Evolutionary conservation across 73 alveolate species (phyloP).

Genomic region (Paraurostyla sp.): DNA sequence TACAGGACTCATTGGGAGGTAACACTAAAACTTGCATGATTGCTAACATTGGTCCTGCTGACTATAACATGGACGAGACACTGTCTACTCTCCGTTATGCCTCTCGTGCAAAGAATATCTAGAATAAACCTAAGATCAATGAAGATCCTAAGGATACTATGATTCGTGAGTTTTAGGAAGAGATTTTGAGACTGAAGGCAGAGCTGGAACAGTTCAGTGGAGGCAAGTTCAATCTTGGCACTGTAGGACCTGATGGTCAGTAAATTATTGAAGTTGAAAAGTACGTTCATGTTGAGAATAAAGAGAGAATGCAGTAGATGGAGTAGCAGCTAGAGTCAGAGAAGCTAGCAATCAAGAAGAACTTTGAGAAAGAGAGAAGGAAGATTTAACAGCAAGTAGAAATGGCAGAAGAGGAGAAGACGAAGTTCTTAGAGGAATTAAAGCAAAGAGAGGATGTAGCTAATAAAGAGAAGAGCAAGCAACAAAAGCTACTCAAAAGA

Average conservation of each 20-base stretch:
- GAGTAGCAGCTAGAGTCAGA: conserved; percentile 88
- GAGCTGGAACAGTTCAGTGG: conserved; percentile 78
- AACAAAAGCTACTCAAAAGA: conserved; percentile 80
- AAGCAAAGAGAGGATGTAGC: conserved; percentile 83
- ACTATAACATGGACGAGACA: conserved; percentile 97
- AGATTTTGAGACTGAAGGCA: conserved; percentile 84
- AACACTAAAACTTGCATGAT: conserved; percentile 99
- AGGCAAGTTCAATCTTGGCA: conserved; percentile 35
- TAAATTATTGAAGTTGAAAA: conserved; percentile 86
- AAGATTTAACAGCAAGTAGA: conserved; percentile 85
- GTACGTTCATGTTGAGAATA: conserved; percentile 84
- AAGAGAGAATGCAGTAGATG: conserved; percentile 81
- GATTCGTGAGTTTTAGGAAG: conserved; percentile 95
- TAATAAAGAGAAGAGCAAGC: conserved; percentile 74
- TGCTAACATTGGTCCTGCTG: conserved; percentile 98
- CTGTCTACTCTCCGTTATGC: conserved; percentile 97
- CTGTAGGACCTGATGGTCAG: conserved; percentile 73
- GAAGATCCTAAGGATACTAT: conserved; percentile 98
- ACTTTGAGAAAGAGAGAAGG: conserved; percentile 74
- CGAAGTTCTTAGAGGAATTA: conserved; percentile 74
- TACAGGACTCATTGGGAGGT: conserved; percentile 99
- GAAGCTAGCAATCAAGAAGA: conserved; percentile 81
- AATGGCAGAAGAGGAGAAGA: conserved; percentile 83
- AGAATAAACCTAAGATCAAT: conserved; percentile 93
- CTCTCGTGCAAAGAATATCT: conserved; percentile 94